Evolutionary conservation across 2,329 filamentous ascomycete species (phyloP).

Genomic region (Orbilia blumenaviensis): DNA sequence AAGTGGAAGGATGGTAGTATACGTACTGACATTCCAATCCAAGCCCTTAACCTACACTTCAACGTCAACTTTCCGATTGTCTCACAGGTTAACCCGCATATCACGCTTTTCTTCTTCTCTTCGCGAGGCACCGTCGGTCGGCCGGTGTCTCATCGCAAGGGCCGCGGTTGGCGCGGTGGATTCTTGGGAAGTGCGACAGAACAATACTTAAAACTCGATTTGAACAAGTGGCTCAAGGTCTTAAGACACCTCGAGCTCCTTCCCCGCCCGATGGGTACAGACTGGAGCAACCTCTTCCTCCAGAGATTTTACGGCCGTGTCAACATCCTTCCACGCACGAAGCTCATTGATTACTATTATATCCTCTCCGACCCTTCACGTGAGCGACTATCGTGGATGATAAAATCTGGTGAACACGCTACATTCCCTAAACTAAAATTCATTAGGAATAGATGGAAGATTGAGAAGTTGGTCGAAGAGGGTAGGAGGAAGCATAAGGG

Average conservation of each 20-base stretch:
- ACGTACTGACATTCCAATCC: constrained; percentile 93
- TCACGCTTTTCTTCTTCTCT: constrained; percentile 98
- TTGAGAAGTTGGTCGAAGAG: constrained; percentile 76
- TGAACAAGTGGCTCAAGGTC: constrained; percentile 97
- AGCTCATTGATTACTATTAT: constrained; percentile 80
- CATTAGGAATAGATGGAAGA: constrained; percentile 82
- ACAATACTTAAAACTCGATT: constrained; percentile 93
- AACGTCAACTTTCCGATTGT: constrained; percentile 98
- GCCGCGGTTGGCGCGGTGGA: constrained; percentile 93
- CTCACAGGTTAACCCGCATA: constrained; percentile 90
- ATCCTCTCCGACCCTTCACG: constrained; percentile 86
- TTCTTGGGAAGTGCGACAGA: constrained; percentile 92
- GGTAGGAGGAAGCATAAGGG: constrained; percentile 68
- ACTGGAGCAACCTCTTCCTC: constrained; percentile 96
- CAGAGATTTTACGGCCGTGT: constrained; percentile 94
- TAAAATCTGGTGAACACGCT: constrained; percentile 87
- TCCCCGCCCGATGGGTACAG: constrained; percentile 87
- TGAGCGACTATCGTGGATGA: constrained; percentile 81
- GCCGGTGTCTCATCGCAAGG: constrained; percentile 91
- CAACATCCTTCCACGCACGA: constrained; percentile 91
- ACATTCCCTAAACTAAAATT: constrained; percentile 93
- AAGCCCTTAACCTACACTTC: constrained; percentile 93
- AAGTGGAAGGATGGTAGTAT: constrained; percentile 99
- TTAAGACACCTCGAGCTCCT: constrained; percentile 90
- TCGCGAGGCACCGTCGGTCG: constrained; percentile 89